Evolutionary conservation across 495 filamentous ascomycete species (phyloP), one percentile per base, ranked within the genome.

Genomic region (Talaromyces wortmannii): DNA sequence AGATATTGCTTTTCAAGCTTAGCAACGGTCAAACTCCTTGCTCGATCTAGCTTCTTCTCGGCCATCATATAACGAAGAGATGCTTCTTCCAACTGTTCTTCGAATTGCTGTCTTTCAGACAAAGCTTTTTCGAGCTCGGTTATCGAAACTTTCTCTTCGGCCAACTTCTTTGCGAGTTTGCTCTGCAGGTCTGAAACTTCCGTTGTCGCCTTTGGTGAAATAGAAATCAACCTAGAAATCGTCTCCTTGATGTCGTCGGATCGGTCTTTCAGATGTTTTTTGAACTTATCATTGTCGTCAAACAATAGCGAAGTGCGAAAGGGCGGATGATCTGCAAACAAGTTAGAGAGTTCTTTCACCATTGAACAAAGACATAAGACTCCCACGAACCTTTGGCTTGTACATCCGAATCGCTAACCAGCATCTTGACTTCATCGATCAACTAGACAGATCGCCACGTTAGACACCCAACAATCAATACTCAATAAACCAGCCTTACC

Each of bases 1-100:
- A 92, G 83, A 16, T 90, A 90, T 69, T 96, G 90, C 59, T 87
- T 88, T 65, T 97, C 95, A 53, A 97, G 72, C 63, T 95, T 97
- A 53, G 88, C 86, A n/a, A 96, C 89, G 46, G 92, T 89, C 48
- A 86, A 71, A 63, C 92, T 97, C 65, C 86, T 88, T 6, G 85
- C 83, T 33, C 94, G 84, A 66, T 98, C 94, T 13, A 97, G 78
- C 67, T 89, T 90, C 72, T 92, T 92, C 64, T 97, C 94, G 4
- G 94, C 94, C 56, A 91, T 86, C 81, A 97, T 89, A 60, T 95
- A 96, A 52, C 94, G 85, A 40, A 92, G 73, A 4, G 90, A 92
- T 4, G 94, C 92, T 51, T 78, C 82, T 57, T 96, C 90, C 10
- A 96, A 75, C 50, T 90, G 86, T 48, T 91, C 88, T 46, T 87